Base-by-base conservation (phyloP, 768 basidiomycete genomes). In the Boletus barrowsii region DNA sequence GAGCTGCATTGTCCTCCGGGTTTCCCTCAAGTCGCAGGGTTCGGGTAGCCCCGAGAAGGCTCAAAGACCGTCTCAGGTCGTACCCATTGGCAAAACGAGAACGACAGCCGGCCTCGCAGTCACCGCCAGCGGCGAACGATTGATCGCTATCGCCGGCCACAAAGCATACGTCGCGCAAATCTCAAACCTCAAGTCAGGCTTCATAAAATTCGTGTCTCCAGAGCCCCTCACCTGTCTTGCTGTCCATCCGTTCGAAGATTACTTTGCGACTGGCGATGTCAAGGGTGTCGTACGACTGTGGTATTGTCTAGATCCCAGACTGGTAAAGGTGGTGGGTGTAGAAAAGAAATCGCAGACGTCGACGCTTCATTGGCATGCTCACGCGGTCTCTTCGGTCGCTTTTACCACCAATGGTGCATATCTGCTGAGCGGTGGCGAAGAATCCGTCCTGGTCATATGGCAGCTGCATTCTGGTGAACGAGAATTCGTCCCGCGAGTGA, bases 401-500 rank as follows among this genome's bases (percentile, higher is more conserved):
- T 99, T 98, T 70, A 90, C 93, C 0, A 72, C 86, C 13, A 94
- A 96, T 60, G 97, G 97, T 13, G 88, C 93, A 9, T 96, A 97
- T 68, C 72, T 99, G 17, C 73, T 98, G 45, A 95, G 90, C 56
- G 96, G 93, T 57, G 97, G 97, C 42, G 93, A 97, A 70, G 97
- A 98, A 69, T 82, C 89, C 32, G 96, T 98, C 10, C 72, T 99
- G n/a, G 95, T 98, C 37, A 87, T 96, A 54, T 99, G 97, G 97
- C 93, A 97, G 66, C 69, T 99, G 40, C 87, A 92, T 58, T 84
- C 87, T 0, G 90, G 90, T 5, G 90, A 85, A 70, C 87, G 86
- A 67, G 94, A 97, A 68, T 98, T 92, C 66, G 82, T 98, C 2
- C 94, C 97, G 32, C 84, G 97, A 47, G 78, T 98, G 11, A 95